Conservation (phyloP, 1,284 basidiomycete species). For the Rhodotorula sp. region DNA sequence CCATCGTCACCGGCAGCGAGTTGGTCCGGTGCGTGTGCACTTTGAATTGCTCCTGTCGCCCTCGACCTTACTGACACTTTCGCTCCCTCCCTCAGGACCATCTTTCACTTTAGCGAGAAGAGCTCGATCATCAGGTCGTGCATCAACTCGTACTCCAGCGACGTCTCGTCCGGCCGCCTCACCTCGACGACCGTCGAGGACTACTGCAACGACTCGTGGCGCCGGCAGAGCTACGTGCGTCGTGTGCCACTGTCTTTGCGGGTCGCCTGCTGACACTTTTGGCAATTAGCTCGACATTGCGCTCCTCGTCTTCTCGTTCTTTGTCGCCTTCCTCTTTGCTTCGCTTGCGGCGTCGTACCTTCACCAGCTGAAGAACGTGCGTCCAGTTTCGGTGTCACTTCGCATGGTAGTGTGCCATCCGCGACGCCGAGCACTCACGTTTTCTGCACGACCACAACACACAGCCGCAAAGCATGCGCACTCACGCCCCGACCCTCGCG, state of each 20-base stretch:
- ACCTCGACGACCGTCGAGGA: background rate
- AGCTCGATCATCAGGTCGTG: slow-evolving; percentile 17
- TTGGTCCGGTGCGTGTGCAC: background rate
- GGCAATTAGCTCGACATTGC: slow-evolving; percentile 29
- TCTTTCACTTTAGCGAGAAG: slow-evolving; percentile 33
- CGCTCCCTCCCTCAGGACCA: background rate
- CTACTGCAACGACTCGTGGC: slow-evolving; percentile 24
- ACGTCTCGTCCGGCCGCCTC: slow-evolving; percentile 3
- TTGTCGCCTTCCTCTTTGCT: slow-evolving; percentile 37
- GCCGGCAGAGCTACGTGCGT: slow-evolving; percentile 26
- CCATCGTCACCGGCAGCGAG: slow-evolving; percentile 28
- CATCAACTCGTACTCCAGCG: slow-evolving; percentile 6
- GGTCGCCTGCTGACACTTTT: background rate
- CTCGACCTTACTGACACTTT: background rate
- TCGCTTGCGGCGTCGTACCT: slow-evolving; percentile 34
- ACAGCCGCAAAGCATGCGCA: slow-evolving; percentile 30
- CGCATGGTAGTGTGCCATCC: no score
- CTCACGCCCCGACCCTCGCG: slow-evolving; percentile 11
- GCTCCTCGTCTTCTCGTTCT: slow-evolving; percentile 26
- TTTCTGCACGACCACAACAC: background rate
- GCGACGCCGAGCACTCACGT: no score
- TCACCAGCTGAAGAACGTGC: slow-evolving; percentile 35
- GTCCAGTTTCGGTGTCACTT: background rate
- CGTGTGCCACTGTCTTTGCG: background rate
- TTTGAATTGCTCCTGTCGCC: no score